Conservation (phyloP, 257 asterid species). For the Solanum chilense region DNA sequence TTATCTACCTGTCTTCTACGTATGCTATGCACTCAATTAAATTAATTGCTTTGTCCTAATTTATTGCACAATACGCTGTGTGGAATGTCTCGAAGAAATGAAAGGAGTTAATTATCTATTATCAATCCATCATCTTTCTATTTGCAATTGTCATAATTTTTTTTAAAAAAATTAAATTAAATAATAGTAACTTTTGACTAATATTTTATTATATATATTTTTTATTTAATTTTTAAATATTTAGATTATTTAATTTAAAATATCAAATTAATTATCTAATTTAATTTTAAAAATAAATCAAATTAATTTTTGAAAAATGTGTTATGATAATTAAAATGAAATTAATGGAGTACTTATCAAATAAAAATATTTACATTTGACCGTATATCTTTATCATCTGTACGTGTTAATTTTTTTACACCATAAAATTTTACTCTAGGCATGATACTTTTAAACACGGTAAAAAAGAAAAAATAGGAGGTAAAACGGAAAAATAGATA, state of each 20-base stretch:
- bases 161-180: too few species aligned
- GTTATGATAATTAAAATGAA: accelerated
- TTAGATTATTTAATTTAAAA: too few species aligned
- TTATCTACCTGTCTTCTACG: neutral
- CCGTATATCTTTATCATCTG: neutral
- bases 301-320: too few species aligned
- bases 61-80: neutral
- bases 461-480: neutral
- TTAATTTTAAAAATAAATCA: accelerated
- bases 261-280: too few species aligned
- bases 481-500: neutral
- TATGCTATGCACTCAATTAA: neutral
- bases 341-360: neutral
- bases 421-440: neutral
- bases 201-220: too few species aligned
- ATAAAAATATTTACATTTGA: neutral
- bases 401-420: neutral
- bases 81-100: neutral
- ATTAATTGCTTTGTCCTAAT: neutral
- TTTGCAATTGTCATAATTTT: too few species aligned
- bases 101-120: too few species aligned
- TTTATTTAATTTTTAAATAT: too few species aligned
- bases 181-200: too few species aligned
- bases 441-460: neutral
- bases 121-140: too few species aligned